phyloP scores from a whole-genome alignment of 371 early-diverging fungal genomes.

The Batkoa obscura region DNA sequence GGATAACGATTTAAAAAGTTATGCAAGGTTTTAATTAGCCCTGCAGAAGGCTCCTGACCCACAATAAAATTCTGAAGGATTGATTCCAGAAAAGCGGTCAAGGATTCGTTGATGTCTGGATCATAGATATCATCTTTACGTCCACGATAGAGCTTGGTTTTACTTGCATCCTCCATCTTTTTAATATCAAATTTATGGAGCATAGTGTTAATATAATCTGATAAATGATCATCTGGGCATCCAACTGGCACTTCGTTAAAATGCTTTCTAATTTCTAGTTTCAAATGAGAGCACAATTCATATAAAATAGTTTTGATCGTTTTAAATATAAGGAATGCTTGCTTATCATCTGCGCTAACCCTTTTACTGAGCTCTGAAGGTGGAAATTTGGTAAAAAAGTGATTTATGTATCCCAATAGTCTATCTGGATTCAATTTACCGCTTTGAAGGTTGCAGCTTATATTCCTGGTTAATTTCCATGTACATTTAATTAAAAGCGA shows the following conservation, averaged over 20 bases:
- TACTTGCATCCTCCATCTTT: no score
- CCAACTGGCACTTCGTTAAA: background rate
- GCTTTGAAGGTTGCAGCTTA: no score
- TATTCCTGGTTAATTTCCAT: background rate
- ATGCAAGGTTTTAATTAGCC: no score
- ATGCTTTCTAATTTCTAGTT: background rate
- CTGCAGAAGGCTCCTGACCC: no score
- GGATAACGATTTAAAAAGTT: no score
- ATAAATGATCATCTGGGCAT: background rate
- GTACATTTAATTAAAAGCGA: background rate
- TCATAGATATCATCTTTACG: no score
- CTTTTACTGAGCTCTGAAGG: background rate
- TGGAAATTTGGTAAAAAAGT: background rate
- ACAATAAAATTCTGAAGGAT: no score
- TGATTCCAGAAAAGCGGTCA: no score
- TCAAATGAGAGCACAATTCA: background rate
- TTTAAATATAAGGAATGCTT: background rate
- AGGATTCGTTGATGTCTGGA: no score
- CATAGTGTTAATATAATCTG: background rate
- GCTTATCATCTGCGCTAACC: background rate
- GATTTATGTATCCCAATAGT: background rate
- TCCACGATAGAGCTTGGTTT: no score
- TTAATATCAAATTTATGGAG: background rate
- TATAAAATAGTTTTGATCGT: background rate
- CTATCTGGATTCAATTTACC: background rate